Evolutionary conservation across 2,329 filamentous ascomycete species (phyloP), one percentile per base, ranked within the genome.

Genomic region (Immersiporthe knoxdaviesiana): DNA sequence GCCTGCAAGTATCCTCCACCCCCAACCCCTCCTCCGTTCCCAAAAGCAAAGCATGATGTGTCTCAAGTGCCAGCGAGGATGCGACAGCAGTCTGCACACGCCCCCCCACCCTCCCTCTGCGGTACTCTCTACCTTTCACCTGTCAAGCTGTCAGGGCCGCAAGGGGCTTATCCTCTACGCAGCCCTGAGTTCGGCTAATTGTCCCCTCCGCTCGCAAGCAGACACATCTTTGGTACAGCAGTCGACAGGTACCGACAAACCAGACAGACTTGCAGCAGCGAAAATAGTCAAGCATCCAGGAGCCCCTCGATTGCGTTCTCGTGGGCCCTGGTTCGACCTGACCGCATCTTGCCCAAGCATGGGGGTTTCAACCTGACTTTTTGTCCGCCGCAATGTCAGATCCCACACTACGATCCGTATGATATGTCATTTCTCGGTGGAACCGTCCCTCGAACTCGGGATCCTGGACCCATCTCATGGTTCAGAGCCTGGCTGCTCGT

Each of bases 331-430:
- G 44, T 21, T 18, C 50, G 39, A 65, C 65, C 68, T 69, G 60
- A 50, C 30, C 50, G 65, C 30, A 56, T 64, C 39, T 63, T 59
- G 56, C 68, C n/a, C 65, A 68, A 56, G 63, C 58, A 63, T 58
- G 58, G 62, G 21, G 59, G 39, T 50, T 50, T 44, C 41, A 44
- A 32, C 32, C 60, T 64, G 60, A 59, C 44, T 61, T 70, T 64
- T 68, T 59, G 60, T 59, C 69, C 66, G 69, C 58, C 50, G 66
- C 59, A 66, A 66, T 64, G 67, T 50, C 63, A 70, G 69, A 70
- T 70, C 69, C 68, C 64, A 59, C n/a, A 30, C 11, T 65, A 16
- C 32, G 59, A 62, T 62, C 47, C 32, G 44, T 47, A 66, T 69
- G 69, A 70, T 59, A 32, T 68, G 69, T 70, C 69, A 70, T 32